Base-by-base conservation (phyloP, 306 rosid species). In the Crataegus laevigata region DNA sequence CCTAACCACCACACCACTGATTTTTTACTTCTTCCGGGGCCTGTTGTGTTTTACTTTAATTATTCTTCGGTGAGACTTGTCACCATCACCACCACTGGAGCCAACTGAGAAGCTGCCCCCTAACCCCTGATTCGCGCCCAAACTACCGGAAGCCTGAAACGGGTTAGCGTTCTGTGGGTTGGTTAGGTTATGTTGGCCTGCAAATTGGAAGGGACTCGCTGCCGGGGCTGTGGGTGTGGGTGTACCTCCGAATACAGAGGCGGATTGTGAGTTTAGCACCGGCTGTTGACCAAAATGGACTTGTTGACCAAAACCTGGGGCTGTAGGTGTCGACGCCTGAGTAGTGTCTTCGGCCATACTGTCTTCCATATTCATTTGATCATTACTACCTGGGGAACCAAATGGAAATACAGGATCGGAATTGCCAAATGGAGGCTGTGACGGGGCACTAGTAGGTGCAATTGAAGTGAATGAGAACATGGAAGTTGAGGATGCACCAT, bases 311-410 rank as follows among this genome's bases (percentile, higher is more conserved):
- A 92, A 89, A 61, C 59, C 75, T 47, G 96, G 82, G 50, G 69
- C 66, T 8, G 84, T 28, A 3, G 92, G 81, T 4, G 67, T 70
- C 15, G 86, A 47, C 61, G 84, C 79, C 78, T 87, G 92, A 67
- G 87, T 67, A 19, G 84, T 87, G 81, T 91, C 99, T 81, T 94
- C 99, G 1, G 97, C 96, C 97, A 94, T 92, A 83, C 93, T 89
- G 80, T 94, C 97, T 81, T 87, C 97, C 96, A 90, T 88, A 68
- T 72, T 85, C 88, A 77, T 86, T 82, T 94, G 97, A 69, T 85
- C 88, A 79, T 81, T 90, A 87, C 84, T 90, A 68, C 78, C 85
- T 1, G 78, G 18, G 32, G 91, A 78, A 84, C 82, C 73, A 58
- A 88, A 84, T 25, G 77, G 1, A 15, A 84, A 89, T 38, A n/a